phyloP scores from a whole-genome alignment of 305 asterid genomes.

The Fraxinus xanthoxyloides region DNA sequence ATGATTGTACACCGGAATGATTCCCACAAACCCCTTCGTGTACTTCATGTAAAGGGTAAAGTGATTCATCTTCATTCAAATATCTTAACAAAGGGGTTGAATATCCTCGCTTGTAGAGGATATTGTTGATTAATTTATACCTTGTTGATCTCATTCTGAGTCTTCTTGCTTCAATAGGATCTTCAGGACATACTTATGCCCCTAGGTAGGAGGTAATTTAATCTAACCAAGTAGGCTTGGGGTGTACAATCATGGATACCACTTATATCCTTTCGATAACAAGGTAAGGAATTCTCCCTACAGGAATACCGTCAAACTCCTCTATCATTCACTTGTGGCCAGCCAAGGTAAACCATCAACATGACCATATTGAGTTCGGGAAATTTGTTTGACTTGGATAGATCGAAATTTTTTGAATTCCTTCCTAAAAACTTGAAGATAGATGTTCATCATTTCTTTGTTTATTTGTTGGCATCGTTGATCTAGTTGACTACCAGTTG shows the following conservation, averaged over 20 bases:
- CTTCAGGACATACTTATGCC: background rate
- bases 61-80: background rate
- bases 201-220: background rate
- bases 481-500: background rate
- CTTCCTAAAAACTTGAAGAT: background rate
- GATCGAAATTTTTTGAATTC: background rate
- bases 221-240: background rate
- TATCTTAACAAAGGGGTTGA: too few relatives aligned
- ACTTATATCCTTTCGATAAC: too few relatives aligned
- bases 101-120: too few relatives aligned
- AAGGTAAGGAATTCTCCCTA: too few relatives aligned
- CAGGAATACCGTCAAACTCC: background rate
- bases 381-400: background rate
- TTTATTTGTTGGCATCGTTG: background rate
- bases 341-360: background rate
- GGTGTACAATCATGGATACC: background rate
- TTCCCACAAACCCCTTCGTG: background rate
- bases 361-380: background rate
- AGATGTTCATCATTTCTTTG: background rate
- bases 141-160: background rate
- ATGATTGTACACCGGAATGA: background rate
- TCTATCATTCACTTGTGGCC: background rate
- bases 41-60: background rate
- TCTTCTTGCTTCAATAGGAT: background rate
- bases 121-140: background rate